phyloP scores from a whole-genome alignment of 306 rosid species.

The Prunus davidiana region DNA sequence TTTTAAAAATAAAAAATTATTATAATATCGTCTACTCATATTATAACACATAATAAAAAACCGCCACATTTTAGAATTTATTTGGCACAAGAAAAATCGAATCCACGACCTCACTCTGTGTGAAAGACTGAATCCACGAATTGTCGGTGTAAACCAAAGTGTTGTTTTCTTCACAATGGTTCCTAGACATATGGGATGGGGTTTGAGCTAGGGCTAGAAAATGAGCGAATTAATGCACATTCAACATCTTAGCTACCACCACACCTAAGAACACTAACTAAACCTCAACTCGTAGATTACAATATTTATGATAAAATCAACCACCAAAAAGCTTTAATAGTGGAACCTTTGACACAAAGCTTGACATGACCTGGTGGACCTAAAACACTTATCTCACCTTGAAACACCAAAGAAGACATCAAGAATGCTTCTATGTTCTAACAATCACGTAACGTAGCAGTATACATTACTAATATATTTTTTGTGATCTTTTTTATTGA shows the following conservation, averaged over 20 bases:
- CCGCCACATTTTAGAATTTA: no score
- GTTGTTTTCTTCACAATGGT: no score
- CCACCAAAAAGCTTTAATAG: neutral
- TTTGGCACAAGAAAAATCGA: no score
- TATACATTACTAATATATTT: no score
- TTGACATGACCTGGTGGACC: neutral
- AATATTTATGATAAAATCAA: neutral
- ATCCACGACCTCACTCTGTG: no score
- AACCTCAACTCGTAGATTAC: neutral
- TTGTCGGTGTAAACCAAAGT: no score
- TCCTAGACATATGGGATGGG: neutral
- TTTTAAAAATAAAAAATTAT: no score
- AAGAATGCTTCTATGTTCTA: neutral
- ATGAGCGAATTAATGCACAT: neutral
- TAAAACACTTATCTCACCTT: neutral
- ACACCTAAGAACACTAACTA: neutral
- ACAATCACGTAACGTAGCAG: neutral
- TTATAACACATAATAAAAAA: no score
- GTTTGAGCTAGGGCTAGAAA: neutral
- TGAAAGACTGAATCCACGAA: no score
- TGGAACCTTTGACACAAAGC: neutral
- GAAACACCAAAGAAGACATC: neutral
- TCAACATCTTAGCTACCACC: neutral
- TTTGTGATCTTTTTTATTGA: no score
- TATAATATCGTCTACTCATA: no score